Base-by-base conservation (phyloP, 164 flowering plant genomes). In the Vitis rotundifolia region DNA sequence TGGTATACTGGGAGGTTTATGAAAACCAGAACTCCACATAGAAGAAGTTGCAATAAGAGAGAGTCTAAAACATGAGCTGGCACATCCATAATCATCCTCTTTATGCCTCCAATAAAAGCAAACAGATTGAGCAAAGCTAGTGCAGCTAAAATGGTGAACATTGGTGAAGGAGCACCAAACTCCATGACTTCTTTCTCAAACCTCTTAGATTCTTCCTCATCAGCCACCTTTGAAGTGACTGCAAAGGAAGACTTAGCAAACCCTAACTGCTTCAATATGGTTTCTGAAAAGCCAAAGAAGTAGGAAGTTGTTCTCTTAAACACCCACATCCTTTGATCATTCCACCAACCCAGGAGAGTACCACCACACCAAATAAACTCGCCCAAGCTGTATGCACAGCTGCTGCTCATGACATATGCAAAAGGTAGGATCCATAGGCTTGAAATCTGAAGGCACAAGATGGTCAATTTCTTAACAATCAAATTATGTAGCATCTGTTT, bases 381-480 rank as follows among this genome's bases (percentile, higher is more conserved):
- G 0, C 5, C 63, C 5, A 80, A 47, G 70, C 79, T 74, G 57
- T 74, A 78, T 9, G 47, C 22, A 55, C 63, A 61, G 8, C 9
- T 70, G 7, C 82, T 71, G 0, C 74, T 10, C 3, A 79, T 71
- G 63, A 84, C 73, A 59, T 78, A 80, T 0, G 75, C 76, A 59
- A 81, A 86, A 11, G 91, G 84, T 7, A 78, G 51, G 72, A 84
- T 64, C 90, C 90, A 85, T n/a, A 63, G 76, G 69, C 81, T 86
- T 68, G 86, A 74, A 8, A 84, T 61, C 88, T 86, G 79, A 55
- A 70, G 1, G 0, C 12, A 49, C 18, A 59, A 26, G 44, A 59
- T 11, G 0, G 28, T 28, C 12, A 26, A 26, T 59, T 26, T 28
- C 44, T 13, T 10, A 59, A 4, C 5, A 29, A 12, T 5, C 5